These are phyloP conservation scores for Geranium rotundifolium DNA, from an alignment of 345 rosid species.

Conservation along the genomic window DNA sequence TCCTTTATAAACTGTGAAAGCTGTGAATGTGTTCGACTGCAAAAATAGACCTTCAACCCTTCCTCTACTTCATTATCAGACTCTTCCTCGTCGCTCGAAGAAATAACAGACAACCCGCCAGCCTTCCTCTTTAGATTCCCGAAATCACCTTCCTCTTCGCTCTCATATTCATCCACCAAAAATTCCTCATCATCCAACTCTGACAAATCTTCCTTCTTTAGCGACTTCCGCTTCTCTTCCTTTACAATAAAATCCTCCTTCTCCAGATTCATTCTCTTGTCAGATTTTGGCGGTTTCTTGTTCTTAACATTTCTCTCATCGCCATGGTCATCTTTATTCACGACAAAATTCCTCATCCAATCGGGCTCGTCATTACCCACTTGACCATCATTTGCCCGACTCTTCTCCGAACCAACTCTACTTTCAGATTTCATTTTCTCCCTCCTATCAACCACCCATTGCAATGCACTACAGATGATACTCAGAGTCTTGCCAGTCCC, in stretches of 20 bases:
- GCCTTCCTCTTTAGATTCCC: slow-evolving; percentile 45
- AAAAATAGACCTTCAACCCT: slow-evolving; percentile 53
- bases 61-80: slow-evolving; percentile 25
- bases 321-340: slow-evolving; percentile 12
- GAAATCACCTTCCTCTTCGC: slow-evolving; percentile 50
- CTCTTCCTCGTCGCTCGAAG: slow-evolving; percentile 62
- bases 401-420: slow-evolving; percentile 8
- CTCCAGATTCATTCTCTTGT: slow-evolving; percentile 18
- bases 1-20: slow-evolving; percentile 81
- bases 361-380: slow-evolving; percentile 62
- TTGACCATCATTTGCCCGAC: slow-evolving; percentile 10
- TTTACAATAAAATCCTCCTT: slow-evolving; percentile 12
- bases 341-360: slow-evolving; percentile 63
- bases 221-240: slow-evolving; percentile 14
- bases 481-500: slow-evolving; percentile 93
- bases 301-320: slow-evolving; percentile 9
- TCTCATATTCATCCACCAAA: slow-evolving; percentile 73
- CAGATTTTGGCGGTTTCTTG: neutral
- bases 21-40: slow-evolving; percentile 93
- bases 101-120: slow-evolving; percentile 22
- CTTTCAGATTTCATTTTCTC: slow-evolving; percentile 21
- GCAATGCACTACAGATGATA: slow-evolving; percentile 74
- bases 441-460: slow-evolving; percentile 67
- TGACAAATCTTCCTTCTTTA: slow-evolving; percentile 16
- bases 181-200: slow-evolving; percentile 51